A percentile compares a stretch with the other conserved stretches of the same genome.
These are phyloP conservation scores for Pleomassaria siparia DNA, from an alignment of 2,329 filamentous ascomycete genomes.

Conservation along the genomic window DNA sequence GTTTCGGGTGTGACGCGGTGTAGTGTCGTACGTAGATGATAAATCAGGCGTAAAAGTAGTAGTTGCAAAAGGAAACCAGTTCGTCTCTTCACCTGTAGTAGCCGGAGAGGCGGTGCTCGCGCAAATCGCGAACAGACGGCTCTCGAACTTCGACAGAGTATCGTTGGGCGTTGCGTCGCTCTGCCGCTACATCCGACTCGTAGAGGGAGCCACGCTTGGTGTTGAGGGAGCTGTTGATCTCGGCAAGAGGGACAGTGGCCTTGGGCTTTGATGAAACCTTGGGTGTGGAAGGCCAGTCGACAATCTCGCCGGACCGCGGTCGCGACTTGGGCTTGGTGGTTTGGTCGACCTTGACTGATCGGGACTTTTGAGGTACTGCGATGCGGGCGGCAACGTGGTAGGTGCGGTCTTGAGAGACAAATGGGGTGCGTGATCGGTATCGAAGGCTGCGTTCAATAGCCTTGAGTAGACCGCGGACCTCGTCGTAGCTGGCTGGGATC, in stretches of 20 bases:
- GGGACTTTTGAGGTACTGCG: constrained; percentile 24
- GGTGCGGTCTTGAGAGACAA: constrained; percentile 48
- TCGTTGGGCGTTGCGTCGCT: constrained; percentile 37
- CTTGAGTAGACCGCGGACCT: constrained; percentile 44
- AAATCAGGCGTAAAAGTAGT: constrained; percentile 7
- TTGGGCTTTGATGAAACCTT: constrained; percentile 16
- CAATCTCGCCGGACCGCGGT: constrained; percentile 40
- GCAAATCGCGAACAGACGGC: constrained; percentile 39
- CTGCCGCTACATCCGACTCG: constrained; percentile 40
- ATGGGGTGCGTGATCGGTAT: constrained; percentile 37
- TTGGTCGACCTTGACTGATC: constrained; percentile 38
- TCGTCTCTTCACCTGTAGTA: constrained; percentile 42
- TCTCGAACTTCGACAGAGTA: constrained; percentile 47
- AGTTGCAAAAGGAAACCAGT: constrained; percentile 9
- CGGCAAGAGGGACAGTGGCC: constrained; percentile 19
- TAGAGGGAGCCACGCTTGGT: constrained; percentile 46
- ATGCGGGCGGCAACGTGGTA: constrained; percentile 46
- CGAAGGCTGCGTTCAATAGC: constrained; percentile 45
- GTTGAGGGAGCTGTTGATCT: constrained; percentile 31
- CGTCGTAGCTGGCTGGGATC: constrained; percentile 45
- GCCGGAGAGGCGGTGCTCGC: constrained; percentile 40
- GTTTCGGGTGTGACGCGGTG: constrained; percentile 8
- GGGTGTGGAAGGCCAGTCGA: constrained; percentile 35
- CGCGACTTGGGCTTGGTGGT: constrained; percentile 31
- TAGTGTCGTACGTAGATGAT: constrained; percentile 5